phyloP scores from a whole-genome alignment of 805 yeast species.

The Lachancea kluyveri region DNA sequence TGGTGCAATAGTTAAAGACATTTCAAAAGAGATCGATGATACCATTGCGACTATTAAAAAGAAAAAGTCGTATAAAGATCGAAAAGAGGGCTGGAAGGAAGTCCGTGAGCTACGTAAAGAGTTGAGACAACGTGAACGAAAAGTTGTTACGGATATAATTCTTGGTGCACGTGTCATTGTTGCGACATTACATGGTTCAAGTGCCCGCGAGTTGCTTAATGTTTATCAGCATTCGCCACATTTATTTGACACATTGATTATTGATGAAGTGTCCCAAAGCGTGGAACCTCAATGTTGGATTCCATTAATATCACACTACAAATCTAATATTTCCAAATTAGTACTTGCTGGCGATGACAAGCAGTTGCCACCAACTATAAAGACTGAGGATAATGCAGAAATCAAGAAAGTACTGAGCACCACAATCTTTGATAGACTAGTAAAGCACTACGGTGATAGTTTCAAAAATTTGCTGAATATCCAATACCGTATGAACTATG shows the following conservation, averaged over 20 bases:
- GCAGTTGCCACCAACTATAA: slow-evolving; percentile 89
- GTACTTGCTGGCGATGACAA: slow-evolving; percentile 90
- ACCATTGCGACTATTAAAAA: slow-evolving; percentile 54
- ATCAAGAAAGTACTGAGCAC: slow-evolving; percentile 44
- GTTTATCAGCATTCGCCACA: slow-evolving; percentile 35
- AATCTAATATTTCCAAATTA: slow-evolving; percentile 43
- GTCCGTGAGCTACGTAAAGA: slow-evolving; percentile 68
- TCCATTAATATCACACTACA: slow-evolving; percentile 64
- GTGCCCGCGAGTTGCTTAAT: slow-evolving; percentile 59
- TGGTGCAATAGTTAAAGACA: slow-evolving; percentile 58
- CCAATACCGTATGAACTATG: slow-evolving; percentile 83
- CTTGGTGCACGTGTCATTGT: slow-evolving; percentile 61
- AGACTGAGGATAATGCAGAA: slow-evolving; percentile 40
- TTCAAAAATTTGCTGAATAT: slow-evolving; percentile 57
- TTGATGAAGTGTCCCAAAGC: slow-evolving; percentile 94
- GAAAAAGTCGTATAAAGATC: slow-evolving; percentile 55
- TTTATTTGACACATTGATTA: slow-evolving; percentile 72
- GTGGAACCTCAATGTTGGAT: slow-evolving; percentile 97
- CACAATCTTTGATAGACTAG: slow-evolving; percentile 78
- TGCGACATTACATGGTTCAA: slow-evolving; percentile 85
- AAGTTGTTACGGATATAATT: slow-evolving; percentile 53
- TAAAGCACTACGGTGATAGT: slow-evolving; percentile 39
- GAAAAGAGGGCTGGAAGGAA: slow-evolving; percentile 61
- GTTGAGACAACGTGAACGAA: slow-evolving; percentile 56
- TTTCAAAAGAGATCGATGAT: slow-evolving; percentile 62